These are phyloP conservation scores for Petunia axillaris DNA, from an alignment of 257 asterid species.

Conservation along the genomic window DNA sequence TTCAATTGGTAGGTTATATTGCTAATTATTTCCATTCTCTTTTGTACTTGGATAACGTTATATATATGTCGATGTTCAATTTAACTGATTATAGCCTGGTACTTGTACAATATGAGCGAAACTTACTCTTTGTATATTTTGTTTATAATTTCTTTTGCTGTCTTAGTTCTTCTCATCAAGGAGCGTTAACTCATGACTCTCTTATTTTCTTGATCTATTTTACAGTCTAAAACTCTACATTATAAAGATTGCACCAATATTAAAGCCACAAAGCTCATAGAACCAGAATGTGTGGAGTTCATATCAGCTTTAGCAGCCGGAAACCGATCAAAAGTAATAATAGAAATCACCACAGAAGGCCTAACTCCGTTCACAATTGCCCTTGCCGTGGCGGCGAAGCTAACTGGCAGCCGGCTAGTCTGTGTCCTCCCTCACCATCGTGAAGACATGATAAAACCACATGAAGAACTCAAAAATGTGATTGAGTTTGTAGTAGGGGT, in stretches of 20 bases:
- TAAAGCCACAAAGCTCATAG: not conserved
- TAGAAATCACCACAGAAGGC: conserved; percentile 29
- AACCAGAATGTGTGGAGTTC: conserved; percentile 37
- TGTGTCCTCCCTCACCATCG: conserved; percentile 22
- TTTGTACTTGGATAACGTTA: not conserved
- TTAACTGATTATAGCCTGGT: no score
- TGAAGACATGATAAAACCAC: not conserved
- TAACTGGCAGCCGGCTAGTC: conserved; percentile 27
- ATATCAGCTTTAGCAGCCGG: conserved; percentile 41
- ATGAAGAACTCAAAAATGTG: conserved; percentile 10
- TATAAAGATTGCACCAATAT: not conserved
- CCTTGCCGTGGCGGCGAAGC: conserved; percentile 35
- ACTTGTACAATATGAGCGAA: no score
- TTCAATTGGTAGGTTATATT: conserved; percentile 25
- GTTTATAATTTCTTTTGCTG: no score
- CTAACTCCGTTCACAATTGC: conserved; percentile 31
- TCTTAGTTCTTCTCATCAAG: no score
- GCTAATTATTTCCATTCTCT: not conserved
- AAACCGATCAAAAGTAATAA: conserved; percentile 29
- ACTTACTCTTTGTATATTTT: no score
- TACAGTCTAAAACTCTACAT: conserved; percentile 2
- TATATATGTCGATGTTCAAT: not conserved
- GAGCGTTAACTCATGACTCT: no score
- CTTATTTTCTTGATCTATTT: not conserved
- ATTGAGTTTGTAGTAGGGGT: conserved; percentile 24